Percentiles rank a stretch among this genome's conserved stretches.
phyloP scores from a whole-genome alignment of 768 basidiomycete species.

The Candolleomyces aberdarensis region DNA sequence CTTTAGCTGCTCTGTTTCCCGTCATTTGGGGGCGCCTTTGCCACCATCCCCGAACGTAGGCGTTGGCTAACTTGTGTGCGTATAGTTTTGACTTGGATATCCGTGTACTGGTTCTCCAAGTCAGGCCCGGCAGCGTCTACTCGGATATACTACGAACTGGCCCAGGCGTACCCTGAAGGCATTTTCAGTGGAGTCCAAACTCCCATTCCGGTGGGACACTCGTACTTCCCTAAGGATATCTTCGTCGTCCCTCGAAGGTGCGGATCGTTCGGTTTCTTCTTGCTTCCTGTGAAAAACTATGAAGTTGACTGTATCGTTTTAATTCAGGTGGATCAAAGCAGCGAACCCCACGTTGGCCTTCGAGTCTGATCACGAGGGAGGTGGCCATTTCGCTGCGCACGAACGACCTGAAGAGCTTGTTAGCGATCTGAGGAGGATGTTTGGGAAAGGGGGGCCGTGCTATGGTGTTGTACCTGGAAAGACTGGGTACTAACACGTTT shows the following conservation, averaged over 20 bases:
- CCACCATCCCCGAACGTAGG: no score
- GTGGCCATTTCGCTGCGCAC: conserved; percentile 46
- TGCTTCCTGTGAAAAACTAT: background rate
- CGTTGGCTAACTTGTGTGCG: background rate
- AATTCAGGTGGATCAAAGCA: conserved; percentile 39
- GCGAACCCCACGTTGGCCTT: conserved; percentile 29
- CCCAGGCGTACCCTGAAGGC: conserved; percentile 13
- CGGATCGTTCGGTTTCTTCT: conserved; percentile 17
- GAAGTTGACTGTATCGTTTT: background rate
- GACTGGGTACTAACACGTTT: conserved; percentile 3
- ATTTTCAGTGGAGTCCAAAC: conserved; percentile 1
- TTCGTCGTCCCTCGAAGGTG: conserved; percentile 27
- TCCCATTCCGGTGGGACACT: conserved; percentile 44
- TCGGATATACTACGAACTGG: conserved; percentile 56
- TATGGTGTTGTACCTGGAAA: conserved; percentile 19
- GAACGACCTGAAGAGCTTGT: conserved; percentile 29
- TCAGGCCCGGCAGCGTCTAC: conserved; percentile 56
- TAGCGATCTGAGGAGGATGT: conserved; percentile 42
- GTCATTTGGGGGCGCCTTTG: no score
- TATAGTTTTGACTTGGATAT: conserved; percentile 54
- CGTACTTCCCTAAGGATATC: conserved; percentile 51
- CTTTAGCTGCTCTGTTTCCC: background rate
- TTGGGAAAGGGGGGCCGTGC: conserved; percentile 29
- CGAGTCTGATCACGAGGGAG: conserved; percentile 32
- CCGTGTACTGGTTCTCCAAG: conserved; percentile 56